Evolutionary conservation across 192 early-diverging fungal species (phyloP).

Genomic region (Chytriomyces confervae): DNA sequence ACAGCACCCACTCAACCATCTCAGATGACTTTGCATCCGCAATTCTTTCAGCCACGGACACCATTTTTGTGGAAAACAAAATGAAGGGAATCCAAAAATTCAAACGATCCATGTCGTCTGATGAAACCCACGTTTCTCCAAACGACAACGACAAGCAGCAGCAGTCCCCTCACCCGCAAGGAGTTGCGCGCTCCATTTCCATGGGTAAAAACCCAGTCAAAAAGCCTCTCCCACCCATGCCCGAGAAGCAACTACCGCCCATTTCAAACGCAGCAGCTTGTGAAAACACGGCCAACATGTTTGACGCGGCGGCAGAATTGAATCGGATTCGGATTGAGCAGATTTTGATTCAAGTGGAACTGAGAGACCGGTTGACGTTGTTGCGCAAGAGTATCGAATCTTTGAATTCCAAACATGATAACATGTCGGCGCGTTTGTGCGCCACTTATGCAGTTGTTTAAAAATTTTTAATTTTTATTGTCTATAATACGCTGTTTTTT

Average conservation of each 20-base stretch:
- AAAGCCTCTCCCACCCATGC: background rate
- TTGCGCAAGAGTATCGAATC: background rate
- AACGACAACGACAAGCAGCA: background rate
- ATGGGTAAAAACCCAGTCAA: too few species aligned
- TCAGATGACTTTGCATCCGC: background rate
- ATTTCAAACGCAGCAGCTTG: background rate
- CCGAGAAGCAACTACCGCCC: background rate
- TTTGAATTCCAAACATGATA: background rate
- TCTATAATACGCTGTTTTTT: too few species aligned
- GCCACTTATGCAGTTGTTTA: too few species aligned
- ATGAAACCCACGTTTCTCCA: background rate
- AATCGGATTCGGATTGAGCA: background rate
- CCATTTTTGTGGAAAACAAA: background rate
- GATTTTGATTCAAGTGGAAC: background rate
- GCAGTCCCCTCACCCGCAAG: too few species aligned
- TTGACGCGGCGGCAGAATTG: background rate
- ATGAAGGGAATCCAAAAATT: background rate
- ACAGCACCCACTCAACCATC: background rate
- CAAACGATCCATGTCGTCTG: background rate
- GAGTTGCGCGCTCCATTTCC: too few species aligned
- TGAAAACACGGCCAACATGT: background rate
- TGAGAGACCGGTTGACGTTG: background rate
- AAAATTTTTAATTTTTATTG: too few species aligned
- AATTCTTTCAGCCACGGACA: background rate
- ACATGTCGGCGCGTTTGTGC: background rate